Evolutionary conservation across 495 filamentous ascomycete genomes (phyloP).

Genomic region (Trichocladium uniseriatum): DNA sequence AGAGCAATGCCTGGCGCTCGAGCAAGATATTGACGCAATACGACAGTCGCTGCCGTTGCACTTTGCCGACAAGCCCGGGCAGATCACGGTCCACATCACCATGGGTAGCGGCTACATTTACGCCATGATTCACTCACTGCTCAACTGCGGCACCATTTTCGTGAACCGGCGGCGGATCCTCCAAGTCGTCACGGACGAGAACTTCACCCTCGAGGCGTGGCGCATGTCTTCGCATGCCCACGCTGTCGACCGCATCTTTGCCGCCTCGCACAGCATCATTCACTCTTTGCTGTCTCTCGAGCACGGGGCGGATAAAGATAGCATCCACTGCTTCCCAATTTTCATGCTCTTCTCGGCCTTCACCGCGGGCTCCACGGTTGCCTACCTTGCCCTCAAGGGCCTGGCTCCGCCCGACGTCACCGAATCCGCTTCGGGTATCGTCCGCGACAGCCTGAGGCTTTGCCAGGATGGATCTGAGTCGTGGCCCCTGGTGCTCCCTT

Average conservation of each 20-base stretch:
- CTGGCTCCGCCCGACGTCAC: slow-evolving; percentile 37
- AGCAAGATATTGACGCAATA: slow-evolving; percentile 37
- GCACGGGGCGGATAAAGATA: slow-evolving; percentile 40
- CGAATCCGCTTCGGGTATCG: slow-evolving; percentile 39
- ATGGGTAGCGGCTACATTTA: slow-evolving; percentile 46
- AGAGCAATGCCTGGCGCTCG: slow-evolving; percentile 33
- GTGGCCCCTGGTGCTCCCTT: slow-evolving; percentile 42
- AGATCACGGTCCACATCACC: slow-evolving; percentile 44
- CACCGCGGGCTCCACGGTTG: slow-evolving; percentile 41
- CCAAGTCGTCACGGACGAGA: slow-evolving; percentile 37
- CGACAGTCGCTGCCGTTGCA: slow-evolving; percentile 38
- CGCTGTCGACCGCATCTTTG: slow-evolving; percentile 38
- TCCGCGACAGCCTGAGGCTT: slow-evolving; percentile 39
- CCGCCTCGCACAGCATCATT: slow-evolving; percentile 42
- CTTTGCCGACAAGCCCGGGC: slow-evolving; percentile 41
- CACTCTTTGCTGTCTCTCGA: slow-evolving; percentile 37
- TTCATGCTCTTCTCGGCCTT: slow-evolving; percentile 46
- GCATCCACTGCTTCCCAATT: slow-evolving; percentile 40
- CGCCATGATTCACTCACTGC: slow-evolving; percentile 42
- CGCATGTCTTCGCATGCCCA: slow-evolving; percentile 30
- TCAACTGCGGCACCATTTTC: slow-evolving; percentile 44
- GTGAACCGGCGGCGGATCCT: slow-evolving; percentile 44
- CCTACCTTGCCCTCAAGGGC: slow-evolving; percentile 42
- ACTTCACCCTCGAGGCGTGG: slow-evolving; percentile 39
- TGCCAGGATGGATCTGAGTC: slow-evolving; percentile 40